These are phyloP conservation scores for Calendula officinalis DNA, from an alignment of 129 eudicot genomes.

Conservation along the genomic window DNA sequence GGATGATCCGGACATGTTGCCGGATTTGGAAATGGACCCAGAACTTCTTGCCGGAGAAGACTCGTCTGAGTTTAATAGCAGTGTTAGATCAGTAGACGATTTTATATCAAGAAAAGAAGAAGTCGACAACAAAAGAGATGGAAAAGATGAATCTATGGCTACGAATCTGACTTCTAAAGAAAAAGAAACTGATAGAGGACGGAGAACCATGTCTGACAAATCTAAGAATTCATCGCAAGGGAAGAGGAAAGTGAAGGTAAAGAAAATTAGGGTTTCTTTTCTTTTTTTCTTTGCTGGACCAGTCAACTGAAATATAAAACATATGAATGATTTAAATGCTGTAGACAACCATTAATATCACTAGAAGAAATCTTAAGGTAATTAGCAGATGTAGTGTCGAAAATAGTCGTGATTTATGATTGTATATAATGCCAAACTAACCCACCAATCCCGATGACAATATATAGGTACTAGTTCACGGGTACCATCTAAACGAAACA, in stretches of 20 bases:
- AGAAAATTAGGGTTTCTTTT: neutral
- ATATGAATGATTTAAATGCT: too few relatives aligned
- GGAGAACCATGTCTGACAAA: constrained; percentile 33
- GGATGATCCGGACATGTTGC: constrained; percentile 62
- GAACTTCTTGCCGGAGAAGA: constrained; percentile 64
- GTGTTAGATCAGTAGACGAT: constrained; percentile 33
- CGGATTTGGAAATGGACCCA: constrained; percentile 85
- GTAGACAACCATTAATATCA: too few relatives aligned
- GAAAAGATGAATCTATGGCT: constrained; percentile 10
- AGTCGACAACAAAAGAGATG: constrained; percentile 36
- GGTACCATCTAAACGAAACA: constrained; percentile 14
- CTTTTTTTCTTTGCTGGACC: neutral
- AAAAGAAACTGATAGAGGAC: constrained; percentile 29
- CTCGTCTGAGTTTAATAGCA: constrained; percentile 37
- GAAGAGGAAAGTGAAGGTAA: constrained; percentile 92
- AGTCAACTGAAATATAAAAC: too few relatives aligned
- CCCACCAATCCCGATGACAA: too few relatives aligned
- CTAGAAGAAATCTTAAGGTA: too few relatives aligned
- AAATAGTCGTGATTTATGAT: neutral
- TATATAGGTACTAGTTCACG: constrained; percentile 1
- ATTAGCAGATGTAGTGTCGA: too few relatives aligned
- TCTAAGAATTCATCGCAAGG: constrained; percentile 55
- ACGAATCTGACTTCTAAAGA: constrained; percentile 28
- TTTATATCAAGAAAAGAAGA: constrained; percentile 23
- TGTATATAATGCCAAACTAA: neutral